Evolutionary conservation across 1,284 basidiomycete species (phyloP).

Genomic region (Sporisorium graminicola): DNA sequence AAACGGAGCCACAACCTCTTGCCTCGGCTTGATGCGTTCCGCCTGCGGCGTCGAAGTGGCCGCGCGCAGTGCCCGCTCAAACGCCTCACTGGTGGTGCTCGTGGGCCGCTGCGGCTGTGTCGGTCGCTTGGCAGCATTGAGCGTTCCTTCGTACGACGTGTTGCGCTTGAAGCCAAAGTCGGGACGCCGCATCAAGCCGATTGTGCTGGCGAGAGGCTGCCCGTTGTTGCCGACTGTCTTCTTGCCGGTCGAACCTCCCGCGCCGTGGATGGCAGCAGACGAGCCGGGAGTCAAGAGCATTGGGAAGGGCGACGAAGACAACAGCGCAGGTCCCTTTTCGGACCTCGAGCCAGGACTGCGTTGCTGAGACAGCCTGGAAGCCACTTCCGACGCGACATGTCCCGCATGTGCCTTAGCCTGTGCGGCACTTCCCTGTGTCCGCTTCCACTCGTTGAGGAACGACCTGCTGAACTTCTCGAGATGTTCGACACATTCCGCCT

Average conservation of each 20-base stretch:
- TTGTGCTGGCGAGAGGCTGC: not conserved
- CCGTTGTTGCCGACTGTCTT: conserved; percentile 28
- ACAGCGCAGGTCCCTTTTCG: conserved; percentile 18
- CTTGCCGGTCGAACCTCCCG: conserved; percentile 18
- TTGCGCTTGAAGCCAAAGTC: conserved; percentile 42
- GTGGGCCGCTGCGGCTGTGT: conserved; percentile 9
- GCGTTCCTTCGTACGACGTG: conserved; percentile 32
- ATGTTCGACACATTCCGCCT: conserved; percentile 49
- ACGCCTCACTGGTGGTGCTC: conserved; percentile 39
- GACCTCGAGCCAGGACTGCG: conserved; percentile 30
- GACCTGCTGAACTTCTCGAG: conserved; percentile 46
- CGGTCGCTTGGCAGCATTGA: conserved; percentile 23
- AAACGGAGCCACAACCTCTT: conserved; percentile 35
- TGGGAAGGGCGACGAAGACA: conserved; percentile 22
- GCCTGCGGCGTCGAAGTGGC: conserved; percentile 31
- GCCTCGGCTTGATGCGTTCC: conserved; percentile 33
- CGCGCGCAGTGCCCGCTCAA: conserved; percentile 44
- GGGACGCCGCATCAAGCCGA: conserved; percentile 33
- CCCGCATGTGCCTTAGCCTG: conserved; percentile 4
- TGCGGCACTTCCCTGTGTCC: conserved; percentile 19
- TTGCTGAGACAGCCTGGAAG: conserved; percentile 11
- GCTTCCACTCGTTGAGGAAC: conserved; percentile 51
- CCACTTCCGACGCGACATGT: conserved; percentile 8
- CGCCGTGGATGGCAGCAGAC: not conserved
- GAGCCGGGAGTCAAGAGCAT: conserved; percentile 22